A percentile compares a stretch with the other conserved stretches of the same genome.
Conservation (phyloP, 495 filamentous ascomycete species). For the Clohesyomyces aquaticus region DNA sequence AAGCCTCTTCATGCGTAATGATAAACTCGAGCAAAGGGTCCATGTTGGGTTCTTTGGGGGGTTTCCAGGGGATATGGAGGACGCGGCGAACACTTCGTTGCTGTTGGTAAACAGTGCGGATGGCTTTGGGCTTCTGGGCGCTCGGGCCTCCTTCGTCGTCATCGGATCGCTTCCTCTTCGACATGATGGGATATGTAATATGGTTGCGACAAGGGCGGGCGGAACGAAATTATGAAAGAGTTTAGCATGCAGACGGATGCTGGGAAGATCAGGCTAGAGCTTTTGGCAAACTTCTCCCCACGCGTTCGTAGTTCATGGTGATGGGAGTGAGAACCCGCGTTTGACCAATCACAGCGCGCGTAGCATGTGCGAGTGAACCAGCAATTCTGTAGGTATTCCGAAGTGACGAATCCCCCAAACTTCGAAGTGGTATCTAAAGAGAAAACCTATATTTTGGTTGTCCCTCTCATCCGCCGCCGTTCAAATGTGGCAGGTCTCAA, state of each 20-base stretch:
- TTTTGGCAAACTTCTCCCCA: no score
- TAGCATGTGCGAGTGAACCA: no score
- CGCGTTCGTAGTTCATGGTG: no score
- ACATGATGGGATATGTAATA: no score
- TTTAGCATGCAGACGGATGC: neutral
- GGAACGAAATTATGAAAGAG: neutral
- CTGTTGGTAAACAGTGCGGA: neutral
- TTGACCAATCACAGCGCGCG: no score
- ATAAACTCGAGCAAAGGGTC: slow-evolving; percentile 65
- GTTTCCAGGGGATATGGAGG: slow-evolving; percentile 1
- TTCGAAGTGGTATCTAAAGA: no score
- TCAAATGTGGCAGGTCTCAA: neutral
- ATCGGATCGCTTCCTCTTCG: neutral
- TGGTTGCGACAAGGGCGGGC: neutral
- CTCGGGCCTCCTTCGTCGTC: neutral
- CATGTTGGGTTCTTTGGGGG: slow-evolving; percentile 47
- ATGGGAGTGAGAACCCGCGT: no score
- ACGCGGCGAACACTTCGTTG: no score
- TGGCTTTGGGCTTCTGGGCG: neutral
- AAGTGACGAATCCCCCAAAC: no score
- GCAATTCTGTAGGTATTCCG: no score
- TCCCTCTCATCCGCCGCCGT: no score
- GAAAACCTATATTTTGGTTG: no score
- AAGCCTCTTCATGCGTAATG: slow-evolving; percentile 64
- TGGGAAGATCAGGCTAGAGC: neutral